A percentile compares a stretch with the other conserved stretches of the same genome.
These are phyloP conservation scores for Ampelocalamus luodianensis DNA, from an alignment of 176 grass and related monocot genomes.

Conservation along the genomic window DNA sequence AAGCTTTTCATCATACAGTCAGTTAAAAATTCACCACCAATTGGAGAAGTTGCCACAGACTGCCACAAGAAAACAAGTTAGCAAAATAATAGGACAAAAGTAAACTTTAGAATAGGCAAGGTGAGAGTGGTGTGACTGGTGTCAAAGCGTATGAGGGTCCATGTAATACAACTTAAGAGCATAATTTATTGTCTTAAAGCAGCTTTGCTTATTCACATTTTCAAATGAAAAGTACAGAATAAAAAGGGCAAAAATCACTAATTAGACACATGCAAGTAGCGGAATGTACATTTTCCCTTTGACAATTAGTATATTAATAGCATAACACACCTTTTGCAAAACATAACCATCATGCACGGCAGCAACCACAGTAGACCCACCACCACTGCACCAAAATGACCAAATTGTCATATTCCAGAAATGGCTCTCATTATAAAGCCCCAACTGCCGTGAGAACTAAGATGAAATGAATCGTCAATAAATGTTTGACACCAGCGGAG, in stretches of 20 bases:
- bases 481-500: not conserved
- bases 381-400: constrained; percentile 76
- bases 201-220: constrained; percentile 12
- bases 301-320: constrained; percentile 21
- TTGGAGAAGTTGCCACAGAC: constrained; percentile 86
- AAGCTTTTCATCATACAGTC: constrained; percentile 99
- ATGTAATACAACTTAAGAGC: not conserved
- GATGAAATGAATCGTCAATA: not conserved
- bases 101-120: not conserved
- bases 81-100: not conserved
- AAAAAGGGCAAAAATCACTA: constrained; percentile 13
- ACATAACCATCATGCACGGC: constrained; percentile 98
- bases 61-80: constrained; percentile 54
- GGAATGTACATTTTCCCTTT: not conserved
- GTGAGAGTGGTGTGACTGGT: not conserved
- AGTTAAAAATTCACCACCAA: constrained; percentile 97
- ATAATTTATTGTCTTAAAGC: constrained; percentile 5
- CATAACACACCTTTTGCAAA: constrained; percentile 79
- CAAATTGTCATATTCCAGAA: constrained; percentile 37
- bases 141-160: not conserved
- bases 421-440: constrained; percentile 5
- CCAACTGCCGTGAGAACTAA: constrained; percentile 24
- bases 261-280: constrained; percentile 8
- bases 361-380: constrained; percentile 86
- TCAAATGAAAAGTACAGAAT: not conserved